phyloP scores from a whole-genome alignment of 176 grass and related monocot species.

The Areca catechu region DNA sequence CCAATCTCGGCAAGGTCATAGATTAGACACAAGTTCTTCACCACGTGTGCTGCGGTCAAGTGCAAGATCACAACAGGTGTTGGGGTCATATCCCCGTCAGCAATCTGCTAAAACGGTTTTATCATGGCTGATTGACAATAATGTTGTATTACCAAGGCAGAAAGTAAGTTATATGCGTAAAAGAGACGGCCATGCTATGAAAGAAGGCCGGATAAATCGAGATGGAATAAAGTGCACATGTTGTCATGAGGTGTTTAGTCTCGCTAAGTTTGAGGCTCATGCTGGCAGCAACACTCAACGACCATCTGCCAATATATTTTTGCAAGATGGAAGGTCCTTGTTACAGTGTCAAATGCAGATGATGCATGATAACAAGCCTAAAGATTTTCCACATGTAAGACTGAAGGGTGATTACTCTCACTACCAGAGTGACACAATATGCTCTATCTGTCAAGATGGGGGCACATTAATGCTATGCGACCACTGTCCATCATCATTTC shows the following conservation, averaged over 20 bases:
- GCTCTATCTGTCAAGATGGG: conserved; percentile 55
- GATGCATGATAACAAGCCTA: conserved; percentile 36
- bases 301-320: conserved; percentile 45
- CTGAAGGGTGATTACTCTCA: conserved; percentile 39
- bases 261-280: conserved; percentile 51
- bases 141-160: conserved; percentile 40
- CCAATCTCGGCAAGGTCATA: conserved; percentile 1
- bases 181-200: conserved; percentile 23
- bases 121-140: conserved; percentile 53
- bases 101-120: conserved; percentile 37
- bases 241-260: conserved; percentile 45
- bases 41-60: background rate
- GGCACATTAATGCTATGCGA: conserved; percentile 59
- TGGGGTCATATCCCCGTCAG: background rate
- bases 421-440: conserved; percentile 53
- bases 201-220: conserved; percentile 41
- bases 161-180: conserved; percentile 37
- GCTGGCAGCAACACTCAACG: conserved; percentile 29
- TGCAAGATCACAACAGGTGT: background rate
- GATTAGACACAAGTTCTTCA: background rate
- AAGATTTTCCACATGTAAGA: conserved; percentile 16
- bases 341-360: conserved; percentile 50
- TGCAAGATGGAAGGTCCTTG: conserved; percentile 65
- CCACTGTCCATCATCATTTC: conserved; percentile 60
- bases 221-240: conserved; percentile 65